Conservation (phyloP, 805 yeast species). For the Candida wancherniae region DNA sequence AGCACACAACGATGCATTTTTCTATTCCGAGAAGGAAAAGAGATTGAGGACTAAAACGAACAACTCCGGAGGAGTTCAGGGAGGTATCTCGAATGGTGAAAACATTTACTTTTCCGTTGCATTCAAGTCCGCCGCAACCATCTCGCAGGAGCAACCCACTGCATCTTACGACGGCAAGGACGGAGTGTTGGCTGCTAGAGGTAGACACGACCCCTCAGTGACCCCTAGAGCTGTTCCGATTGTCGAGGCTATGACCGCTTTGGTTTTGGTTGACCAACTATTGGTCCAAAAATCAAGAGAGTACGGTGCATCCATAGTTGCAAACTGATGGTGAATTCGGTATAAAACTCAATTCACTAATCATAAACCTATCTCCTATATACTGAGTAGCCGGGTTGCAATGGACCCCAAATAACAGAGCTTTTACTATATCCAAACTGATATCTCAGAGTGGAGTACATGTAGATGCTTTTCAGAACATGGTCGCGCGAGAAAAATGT, state of each 20-base stretch:
- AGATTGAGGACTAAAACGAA: slow-evolving; percentile 82
- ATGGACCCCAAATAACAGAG: no score
- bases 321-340: no score
- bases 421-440: no score
- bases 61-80: slow-evolving; percentile 96
- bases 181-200: slow-evolving; percentile 91
- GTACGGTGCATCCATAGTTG: slow-evolving; percentile 10
- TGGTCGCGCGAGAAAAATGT: no score
- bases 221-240: slow-evolving; percentile 98
- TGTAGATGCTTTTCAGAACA: no score
- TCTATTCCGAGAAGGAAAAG: slow-evolving; percentile 52
- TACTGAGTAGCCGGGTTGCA: no score
- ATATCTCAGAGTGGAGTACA: no score
- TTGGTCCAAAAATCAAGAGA: slow-evolving; percentile 86
- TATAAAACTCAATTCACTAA: no score
- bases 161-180: slow-evolving; percentile 81
- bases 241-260: slow-evolving; percentile 97
- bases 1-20: slow-evolving; percentile 86
- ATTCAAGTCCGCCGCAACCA: slow-evolving; percentile 97
- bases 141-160: slow-evolving; percentile 87
- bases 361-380: no score
- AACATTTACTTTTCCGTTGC: slow-evolving; percentile 91
- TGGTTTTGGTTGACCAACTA: slow-evolving; percentile 81
- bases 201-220: slow-evolving; percentile 98
- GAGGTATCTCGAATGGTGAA: slow-evolving; percentile 97